Base-by-base conservation (phyloP, 1,284 basidiomycete genomes). In the Ceratobasidium sp. region DNA sequence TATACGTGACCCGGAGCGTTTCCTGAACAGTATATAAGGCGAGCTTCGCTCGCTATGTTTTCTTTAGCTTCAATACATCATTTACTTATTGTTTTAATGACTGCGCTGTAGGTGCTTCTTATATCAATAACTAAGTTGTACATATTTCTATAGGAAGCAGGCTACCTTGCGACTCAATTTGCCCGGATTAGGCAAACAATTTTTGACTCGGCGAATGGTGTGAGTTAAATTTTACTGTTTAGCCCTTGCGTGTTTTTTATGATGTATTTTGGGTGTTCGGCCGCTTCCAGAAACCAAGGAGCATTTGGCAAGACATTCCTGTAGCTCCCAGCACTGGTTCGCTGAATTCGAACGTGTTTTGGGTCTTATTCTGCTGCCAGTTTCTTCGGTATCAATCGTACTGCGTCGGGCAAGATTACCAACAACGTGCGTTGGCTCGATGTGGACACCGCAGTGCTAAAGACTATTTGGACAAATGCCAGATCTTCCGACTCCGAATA, bases 361-460 rank as follows among this genome's bases (percentile, higher is more conserved):
- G 90, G 91, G 29, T 91, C 91, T 2, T 92, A 90, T 77, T 84
- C 87, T 5, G 88, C 87, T 6, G 88, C 91, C 11, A 91, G 90
- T 4, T 86, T 88, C 78, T 81, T 92, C 0, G 76, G 90, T 2
- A 84, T 87, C 0, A 87, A 84, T 68, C 77, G 81, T 0, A 83
- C 81, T 1, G 53, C 80, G 6, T 63, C 77, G 8, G 63, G 46
- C 8, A 43, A 41, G 0, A 80, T 85, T 2, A 83, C 85, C 0
- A 81, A 86, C 76, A 92, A 89, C 78, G 83, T 80, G 27, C 85
- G 91, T 51, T 92, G 89, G 87, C 83, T 92, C 39, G 90, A 92
- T 77, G 81, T 92, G 39, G 90, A 92, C 74, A 80, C 86, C 75
- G 90, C 85, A 0, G 80, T 90, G 37, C 83, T 86, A 8, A 84